These are phyloP conservation scores for Linanthus parryae DNA, from an alignment of 148 eudicot species.

Conservation along the genomic window DNA sequence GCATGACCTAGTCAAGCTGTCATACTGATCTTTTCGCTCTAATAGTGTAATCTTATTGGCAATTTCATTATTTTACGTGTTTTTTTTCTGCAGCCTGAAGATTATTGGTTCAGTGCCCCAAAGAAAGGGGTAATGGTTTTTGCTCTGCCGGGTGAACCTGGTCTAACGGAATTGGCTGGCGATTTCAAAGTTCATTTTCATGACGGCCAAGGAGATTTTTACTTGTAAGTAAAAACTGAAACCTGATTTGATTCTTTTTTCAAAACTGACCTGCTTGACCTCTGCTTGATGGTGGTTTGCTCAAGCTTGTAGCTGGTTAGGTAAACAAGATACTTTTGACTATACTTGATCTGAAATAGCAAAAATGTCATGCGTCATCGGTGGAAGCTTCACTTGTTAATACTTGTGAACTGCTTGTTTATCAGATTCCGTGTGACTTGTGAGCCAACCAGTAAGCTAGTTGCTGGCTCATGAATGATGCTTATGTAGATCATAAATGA, in stretches of 20 bases:
- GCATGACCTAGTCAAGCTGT: neutral
- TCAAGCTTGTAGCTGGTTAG: no score
- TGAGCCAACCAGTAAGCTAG: no score
- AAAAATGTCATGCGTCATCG: no score
- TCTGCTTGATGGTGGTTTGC: no score
- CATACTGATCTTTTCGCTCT: neutral
- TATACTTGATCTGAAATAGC: no score
- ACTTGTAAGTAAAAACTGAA: constrained; percentile 55
- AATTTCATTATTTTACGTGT: constrained; percentile 5
- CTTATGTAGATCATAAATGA: no score
- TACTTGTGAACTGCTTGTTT: no score
- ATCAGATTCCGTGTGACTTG: no score
- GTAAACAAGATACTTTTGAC: no score
- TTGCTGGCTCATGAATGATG: no score
- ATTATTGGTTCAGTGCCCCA: constrained; percentile 96
- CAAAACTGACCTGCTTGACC: no score
- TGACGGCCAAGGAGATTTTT: constrained; percentile 96
- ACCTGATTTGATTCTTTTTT: neutral
- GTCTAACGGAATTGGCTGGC: constrained; percentile 80
- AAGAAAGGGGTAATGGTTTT: constrained; percentile 94
- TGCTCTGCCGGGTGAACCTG: constrained; percentile 99
- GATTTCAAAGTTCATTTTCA: constrained; percentile 96
- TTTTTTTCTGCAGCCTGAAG: constrained; percentile 75
- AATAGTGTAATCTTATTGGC: neutral
- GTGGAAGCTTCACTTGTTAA: no score